phyloP scores from a whole-genome alignment of 73 alveolate species.

The Tetrahymena borealis region DNA sequence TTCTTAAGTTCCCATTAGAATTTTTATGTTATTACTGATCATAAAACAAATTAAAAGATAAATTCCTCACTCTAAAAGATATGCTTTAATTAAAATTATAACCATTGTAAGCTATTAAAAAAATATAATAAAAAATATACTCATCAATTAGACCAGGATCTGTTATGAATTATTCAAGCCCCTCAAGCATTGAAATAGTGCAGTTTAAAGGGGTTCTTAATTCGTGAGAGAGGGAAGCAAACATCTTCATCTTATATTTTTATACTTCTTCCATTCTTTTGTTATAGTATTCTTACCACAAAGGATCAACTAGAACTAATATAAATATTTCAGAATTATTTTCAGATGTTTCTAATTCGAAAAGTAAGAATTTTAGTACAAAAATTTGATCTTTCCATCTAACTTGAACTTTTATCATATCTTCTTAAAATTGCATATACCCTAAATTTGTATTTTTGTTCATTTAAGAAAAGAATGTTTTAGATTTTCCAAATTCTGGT shows the following conservation, averaged over 20 bases:
- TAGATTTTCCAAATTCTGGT: not conserved
- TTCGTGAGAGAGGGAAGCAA: conserved; percentile 37
- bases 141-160: not conserved
- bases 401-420: not conserved
- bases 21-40: too few relatives aligned
- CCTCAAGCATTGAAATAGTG: conserved; percentile 11
- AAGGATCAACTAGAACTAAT: not conserved
- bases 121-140: not conserved
- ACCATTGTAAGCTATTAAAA: too few relatives aligned
- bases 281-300: not conserved
- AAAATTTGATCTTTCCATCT: not conserved
- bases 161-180: conserved; percentile 1
- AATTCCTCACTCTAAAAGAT: too few relatives aligned
- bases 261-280: not conserved
- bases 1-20: too few relatives aligned
- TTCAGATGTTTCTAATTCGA: not conserved
- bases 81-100: not conserved
- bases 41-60: too few relatives aligned
- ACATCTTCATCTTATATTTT: not conserved
- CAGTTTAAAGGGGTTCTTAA: conserved; percentile 43
- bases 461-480: not conserved
- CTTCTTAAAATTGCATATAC: not conserved
- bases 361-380: not conserved
- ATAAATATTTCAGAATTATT: not conserved
- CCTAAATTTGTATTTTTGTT: not conserved